Evolutionary conservation across 176 grass and related monocot species (phyloP).

Genomic region (Alopecurus myosuroides): DNA sequence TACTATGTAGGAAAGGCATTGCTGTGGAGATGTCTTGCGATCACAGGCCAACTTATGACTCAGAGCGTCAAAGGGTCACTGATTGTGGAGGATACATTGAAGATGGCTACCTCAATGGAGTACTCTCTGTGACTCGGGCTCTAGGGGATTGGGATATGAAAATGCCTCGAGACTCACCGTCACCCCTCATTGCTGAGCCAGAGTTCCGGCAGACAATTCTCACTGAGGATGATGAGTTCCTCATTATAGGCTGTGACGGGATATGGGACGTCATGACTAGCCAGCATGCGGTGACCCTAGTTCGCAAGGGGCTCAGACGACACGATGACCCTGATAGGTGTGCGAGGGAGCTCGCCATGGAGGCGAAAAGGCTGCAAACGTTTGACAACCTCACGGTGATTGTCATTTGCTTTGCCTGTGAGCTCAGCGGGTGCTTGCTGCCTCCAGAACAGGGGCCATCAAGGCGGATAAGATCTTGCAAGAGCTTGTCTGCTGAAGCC

Average conservation of each 20-base stretch:
- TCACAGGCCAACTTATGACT: slow-evolving; percentile 53
- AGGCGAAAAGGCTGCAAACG: slow-evolving; percentile 55
- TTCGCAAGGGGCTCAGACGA: slow-evolving; percentile 49
- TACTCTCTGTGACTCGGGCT: slow-evolving; percentile 74
- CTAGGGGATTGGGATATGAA: slow-evolving; percentile 96
- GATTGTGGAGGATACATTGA: slow-evolving; percentile 73
- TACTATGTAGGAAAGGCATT: slow-evolving; percentile 64
- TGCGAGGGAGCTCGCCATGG: slow-evolving; percentile 62
- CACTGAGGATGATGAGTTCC: slow-evolving; percentile 64
- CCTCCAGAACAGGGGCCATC: not conserved
- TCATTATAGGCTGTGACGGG: slow-evolving; percentile 73
- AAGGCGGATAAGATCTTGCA: slow-evolving; percentile 43
- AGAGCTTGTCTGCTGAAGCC: slow-evolving; percentile 71
- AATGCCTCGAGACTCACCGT: slow-evolving; percentile 31
- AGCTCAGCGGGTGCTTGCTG: not conserved
- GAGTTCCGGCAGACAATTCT: slow-evolving; percentile 58
- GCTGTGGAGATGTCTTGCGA: slow-evolving; percentile 80
- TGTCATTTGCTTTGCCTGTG: slow-evolving; percentile 49
- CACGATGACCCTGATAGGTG: slow-evolving; percentile 65
- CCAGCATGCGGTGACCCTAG: slow-evolving; percentile 54
- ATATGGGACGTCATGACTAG: slow-evolving; percentile 82
- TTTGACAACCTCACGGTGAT: slow-evolving; percentile 83
- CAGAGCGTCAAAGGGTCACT: slow-evolving; percentile 46
- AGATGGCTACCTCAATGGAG: slow-evolving; percentile 77
- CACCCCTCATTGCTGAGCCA: slow-evolving; percentile 71